phyloP scores from a whole-genome alignment of 768 basidiomycete genomes.

The Amanita exitialis region DNA sequence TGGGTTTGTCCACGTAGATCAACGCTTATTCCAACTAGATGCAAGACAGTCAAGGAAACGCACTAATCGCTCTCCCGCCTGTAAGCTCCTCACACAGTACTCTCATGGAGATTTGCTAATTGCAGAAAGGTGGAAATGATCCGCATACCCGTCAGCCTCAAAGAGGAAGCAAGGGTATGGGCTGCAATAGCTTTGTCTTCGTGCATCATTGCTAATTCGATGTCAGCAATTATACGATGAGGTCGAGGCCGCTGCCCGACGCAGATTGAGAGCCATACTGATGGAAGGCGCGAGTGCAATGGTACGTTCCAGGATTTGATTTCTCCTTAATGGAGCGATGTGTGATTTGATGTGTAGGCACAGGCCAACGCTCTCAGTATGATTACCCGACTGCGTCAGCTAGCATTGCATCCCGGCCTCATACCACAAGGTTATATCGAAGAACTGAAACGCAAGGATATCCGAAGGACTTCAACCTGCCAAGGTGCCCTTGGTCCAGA shows the following conservation, averaged over 20 bases:
- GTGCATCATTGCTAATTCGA: background rate
- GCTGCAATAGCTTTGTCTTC: background rate
- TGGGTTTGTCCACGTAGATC: background rate
- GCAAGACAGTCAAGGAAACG: slow-evolving; percentile 70
- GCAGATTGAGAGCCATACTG: slow-evolving; percentile 51
- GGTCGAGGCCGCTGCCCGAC: slow-evolving; percentile 51
- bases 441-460: slow-evolving; percentile 25
- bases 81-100: slow-evolving; percentile 19
- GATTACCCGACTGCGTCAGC: slow-evolving; percentile 80
- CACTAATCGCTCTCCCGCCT: slow-evolving; percentile 67
- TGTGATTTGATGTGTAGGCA: slow-evolving; percentile 26
- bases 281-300: slow-evolving; percentile 29
- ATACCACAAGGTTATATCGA: slow-evolving; percentile 65
- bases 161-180: slow-evolving; percentile 53
- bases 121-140: slow-evolving; percentile 63
- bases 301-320: slow-evolving; percentile 18
- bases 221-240: slow-evolving; percentile 56
- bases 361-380: slow-evolving; percentile 67
- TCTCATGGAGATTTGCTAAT: background rate
- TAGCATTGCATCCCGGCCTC: slow-evolving; percentile 71
- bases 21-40: slow-evolving; percentile 36
- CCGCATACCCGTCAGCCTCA: slow-evolving; percentile 57
- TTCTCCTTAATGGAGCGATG: background rate
- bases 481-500: slow-evolving; percentile 37
- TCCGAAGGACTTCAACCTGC: background rate